These are phyloP conservation scores for Naganishia onofrii DNA, from an alignment of 768 basidiomycete species.

Conservation along the genomic window DNA sequence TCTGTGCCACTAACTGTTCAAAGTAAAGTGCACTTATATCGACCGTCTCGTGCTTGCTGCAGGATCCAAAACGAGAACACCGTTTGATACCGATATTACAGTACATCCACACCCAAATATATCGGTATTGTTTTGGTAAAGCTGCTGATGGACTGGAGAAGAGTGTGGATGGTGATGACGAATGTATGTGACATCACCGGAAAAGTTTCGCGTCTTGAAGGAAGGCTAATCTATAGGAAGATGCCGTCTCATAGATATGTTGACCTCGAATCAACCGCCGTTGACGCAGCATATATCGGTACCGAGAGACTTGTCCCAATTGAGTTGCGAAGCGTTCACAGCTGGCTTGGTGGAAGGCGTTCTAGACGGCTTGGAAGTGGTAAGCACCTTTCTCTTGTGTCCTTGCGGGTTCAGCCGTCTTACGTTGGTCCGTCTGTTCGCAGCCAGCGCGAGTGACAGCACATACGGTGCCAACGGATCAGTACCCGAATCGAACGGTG, in stretches of 20 bases:
- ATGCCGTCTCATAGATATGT: constrained; percentile 72
- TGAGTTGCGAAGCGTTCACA: constrained; percentile 95
- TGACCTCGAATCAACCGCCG: constrained; percentile 92
- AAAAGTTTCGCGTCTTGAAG: background rate
- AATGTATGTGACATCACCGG: constrained; percentile 60
- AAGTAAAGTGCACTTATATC: background rate
- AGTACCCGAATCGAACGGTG: constrained; percentile 81
- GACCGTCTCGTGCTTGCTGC: constrained; percentile 40
- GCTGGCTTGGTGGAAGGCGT: constrained; percentile 97
- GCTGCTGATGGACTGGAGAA: constrained; percentile 93
- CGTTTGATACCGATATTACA: constrained; percentile 86
- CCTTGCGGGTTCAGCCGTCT: constrained; percentile 46
- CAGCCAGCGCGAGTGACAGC: constrained; percentile 96
- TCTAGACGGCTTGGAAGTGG: constrained; percentile 68
- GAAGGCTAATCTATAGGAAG: background rate
- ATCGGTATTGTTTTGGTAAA: constrained; percentile 89
- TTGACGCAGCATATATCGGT: constrained; percentile 89
- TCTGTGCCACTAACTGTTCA: background rate
- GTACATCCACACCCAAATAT: constrained; percentile 91
- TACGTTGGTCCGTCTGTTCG: background rate
- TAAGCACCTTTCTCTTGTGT: constrained; percentile 62
- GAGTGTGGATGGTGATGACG: constrained; percentile 92
- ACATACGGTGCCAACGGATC: constrained; percentile 80
- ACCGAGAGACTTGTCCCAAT: constrained; percentile 85
- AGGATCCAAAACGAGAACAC: constrained; percentile 88